Evolutionary conservation across 2,329 filamentous ascomycete genomes (phyloP).

Genomic region (Zopfia rhizophila): DNA sequence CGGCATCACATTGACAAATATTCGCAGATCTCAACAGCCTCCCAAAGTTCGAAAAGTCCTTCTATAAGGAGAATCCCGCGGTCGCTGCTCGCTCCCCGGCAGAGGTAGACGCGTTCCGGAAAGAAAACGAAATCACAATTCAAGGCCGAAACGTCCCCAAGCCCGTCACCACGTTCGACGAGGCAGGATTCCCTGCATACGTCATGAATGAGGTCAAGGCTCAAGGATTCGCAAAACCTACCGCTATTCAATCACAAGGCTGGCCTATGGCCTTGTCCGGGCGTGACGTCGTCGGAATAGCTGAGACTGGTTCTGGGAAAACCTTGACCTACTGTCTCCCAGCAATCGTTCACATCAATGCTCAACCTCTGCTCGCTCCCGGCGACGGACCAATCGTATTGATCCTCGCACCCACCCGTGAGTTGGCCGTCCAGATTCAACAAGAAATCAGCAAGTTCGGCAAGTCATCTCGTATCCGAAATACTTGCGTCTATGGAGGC

Average conservation of each 20-base stretch:
- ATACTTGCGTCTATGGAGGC: constrained; percentile 99
- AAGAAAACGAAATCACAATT: constrained; percentile 84
- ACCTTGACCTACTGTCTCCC: constrained; percentile 98
- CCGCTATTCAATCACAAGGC: constrained; percentile 96
- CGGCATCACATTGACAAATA: constrained; percentile 35
- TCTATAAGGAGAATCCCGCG: constrained; percentile 94
- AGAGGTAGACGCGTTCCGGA: constrained; percentile 90
- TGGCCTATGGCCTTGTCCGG: constrained; percentile 99
- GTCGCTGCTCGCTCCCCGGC: constrained; percentile 78
- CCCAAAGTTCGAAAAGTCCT: constrained; percentile 98
- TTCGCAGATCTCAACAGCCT: constrained; percentile 76
- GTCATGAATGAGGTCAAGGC: constrained; percentile 99
- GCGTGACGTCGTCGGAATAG: constrained; percentile 98
- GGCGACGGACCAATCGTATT: constrained; percentile 97
- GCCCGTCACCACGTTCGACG: constrained; percentile 96
- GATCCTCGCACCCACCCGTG: constrained; percentile 94
- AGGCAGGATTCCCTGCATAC: constrained; percentile 95
- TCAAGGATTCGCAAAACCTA: constrained; percentile 92
- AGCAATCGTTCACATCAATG: constrained; percentile 99
- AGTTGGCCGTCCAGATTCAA: constrained; percentile 98
- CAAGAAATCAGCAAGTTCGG: constrained; percentile 99
- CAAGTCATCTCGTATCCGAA: constrained; percentile 96
- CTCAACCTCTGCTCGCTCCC: constrained; percentile 92
- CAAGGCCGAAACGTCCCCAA: constrained; percentile 84
- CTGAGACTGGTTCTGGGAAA: constrained; percentile 99